Conservation (phyloP, 306 rosid genomes). For the Acacia melanoxylon region DNA sequence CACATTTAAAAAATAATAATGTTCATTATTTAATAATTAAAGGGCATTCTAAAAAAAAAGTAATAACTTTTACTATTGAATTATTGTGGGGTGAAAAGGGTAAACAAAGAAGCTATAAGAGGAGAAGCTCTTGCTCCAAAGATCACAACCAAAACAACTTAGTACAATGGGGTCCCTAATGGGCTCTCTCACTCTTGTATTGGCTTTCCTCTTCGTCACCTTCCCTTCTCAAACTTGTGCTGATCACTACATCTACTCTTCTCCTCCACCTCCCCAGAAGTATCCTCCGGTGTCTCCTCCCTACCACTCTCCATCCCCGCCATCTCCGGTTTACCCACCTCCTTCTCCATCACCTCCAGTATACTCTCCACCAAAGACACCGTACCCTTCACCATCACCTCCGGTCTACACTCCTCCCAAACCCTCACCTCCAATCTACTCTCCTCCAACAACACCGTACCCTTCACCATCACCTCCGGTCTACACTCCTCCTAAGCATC, state of each 20-base stretch:
- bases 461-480: too few relatives aligned
- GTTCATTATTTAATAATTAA: background rate
- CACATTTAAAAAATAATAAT: background rate
- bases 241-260: slow-evolving; percentile 43
- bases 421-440: background rate
- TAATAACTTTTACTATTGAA: background rate
- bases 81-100: slow-evolving; percentile 15
- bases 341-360: background rate
- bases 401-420: background rate
- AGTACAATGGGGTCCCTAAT: slow-evolving; percentile 49
- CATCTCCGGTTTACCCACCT: background rate
- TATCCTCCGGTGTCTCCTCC: slow-evolving; percentile 9
- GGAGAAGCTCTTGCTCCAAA: slow-evolving; percentile 10
- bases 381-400: slow-evolving; percentile 11
- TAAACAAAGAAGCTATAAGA: slow-evolving; percentile 48
- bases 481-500: too few relatives aligned
- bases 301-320: background rate
- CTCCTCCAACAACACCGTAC: too few relatives aligned
- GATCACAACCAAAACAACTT: background rate
- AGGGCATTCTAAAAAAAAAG: background rate
- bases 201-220: slow-evolving; percentile 41
- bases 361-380: background rate
- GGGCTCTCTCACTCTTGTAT: slow-evolving; percentile 45
- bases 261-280: slow-evolving; percentile 41
- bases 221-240: slow-evolving; percentile 23